Conservation (phyloP, 1,284 basidiomycete genomes). For the Trichosporon sp. region DNA sequence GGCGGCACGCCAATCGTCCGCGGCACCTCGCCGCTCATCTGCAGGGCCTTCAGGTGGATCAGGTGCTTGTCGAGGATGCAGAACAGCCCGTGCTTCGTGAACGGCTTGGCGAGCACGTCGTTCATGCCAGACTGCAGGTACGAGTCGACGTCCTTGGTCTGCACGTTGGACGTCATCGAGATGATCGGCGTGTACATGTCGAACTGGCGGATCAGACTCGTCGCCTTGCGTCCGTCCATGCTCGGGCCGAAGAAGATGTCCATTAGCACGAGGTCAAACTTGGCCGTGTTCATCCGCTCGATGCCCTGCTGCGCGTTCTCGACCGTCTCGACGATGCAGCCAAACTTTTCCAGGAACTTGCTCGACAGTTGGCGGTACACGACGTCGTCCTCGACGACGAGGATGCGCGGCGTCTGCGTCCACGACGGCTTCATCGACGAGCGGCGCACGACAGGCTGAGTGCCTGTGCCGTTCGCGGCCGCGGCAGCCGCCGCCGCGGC, state of each 20-base stretch:
- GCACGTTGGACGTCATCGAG: conserved; percentile 91
- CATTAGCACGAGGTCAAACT: conserved; percentile 93
- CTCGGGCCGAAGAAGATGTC: conserved; percentile 55
- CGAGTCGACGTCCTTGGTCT: conserved; percentile 56
- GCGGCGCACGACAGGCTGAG: conserved; percentile 6
- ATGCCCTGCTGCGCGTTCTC: conserved; percentile 90
- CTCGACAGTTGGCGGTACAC: conserved; percentile 80
- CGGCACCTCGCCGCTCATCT: conserved; percentile 65
- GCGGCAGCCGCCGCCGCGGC: too few relatives aligned
- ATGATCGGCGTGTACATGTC: conserved; percentile 87
- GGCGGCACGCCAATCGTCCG: conserved; percentile 68
- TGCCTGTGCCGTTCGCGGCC: conserved; percentile 9
- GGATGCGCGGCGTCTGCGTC: conserved; percentile 77
- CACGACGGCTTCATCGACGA: conserved; percentile 79
- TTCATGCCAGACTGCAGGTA: conserved; percentile 68
- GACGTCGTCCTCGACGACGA: conserved; percentile 92
- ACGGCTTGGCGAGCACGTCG: conserved; percentile 92
- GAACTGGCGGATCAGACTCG: conserved; percentile 87
- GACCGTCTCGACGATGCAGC: conserved; percentile 89
- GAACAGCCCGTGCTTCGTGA: conserved; percentile 83
- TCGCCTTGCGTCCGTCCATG: conserved; percentile 58
- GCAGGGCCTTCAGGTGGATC: conserved; percentile 84
- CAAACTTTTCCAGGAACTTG: conserved; percentile 93
- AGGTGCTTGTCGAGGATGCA: conserved; percentile 96
- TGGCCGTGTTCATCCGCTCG: conserved; percentile 87